Conservation (phyloP, 2,329 filamentous ascomycete species). For the Pestalotiopsis fici region DNA sequence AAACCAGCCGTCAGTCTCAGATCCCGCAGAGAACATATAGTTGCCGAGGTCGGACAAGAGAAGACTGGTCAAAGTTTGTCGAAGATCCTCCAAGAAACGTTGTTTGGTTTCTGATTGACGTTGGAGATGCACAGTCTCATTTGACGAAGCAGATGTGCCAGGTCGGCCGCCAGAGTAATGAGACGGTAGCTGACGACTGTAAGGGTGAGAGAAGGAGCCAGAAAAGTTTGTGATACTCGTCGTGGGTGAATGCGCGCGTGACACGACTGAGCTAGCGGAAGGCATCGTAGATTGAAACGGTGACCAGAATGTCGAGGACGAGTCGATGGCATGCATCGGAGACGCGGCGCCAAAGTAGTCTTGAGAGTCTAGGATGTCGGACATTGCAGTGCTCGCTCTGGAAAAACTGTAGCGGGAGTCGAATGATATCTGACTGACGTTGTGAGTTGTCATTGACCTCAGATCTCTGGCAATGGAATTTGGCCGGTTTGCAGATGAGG, state of each 20-base stretch:
- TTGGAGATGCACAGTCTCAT: slow-evolving; percentile 66
- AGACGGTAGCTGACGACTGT: slow-evolving; percentile 42
- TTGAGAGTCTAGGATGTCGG: slow-evolving; percentile 69
- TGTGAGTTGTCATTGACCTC: slow-evolving; percentile 59
- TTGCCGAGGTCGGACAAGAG: slow-evolving; percentile 88
- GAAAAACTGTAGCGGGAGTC: slow-evolving; percentile 66
- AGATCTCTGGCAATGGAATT: slow-evolving; percentile 58
- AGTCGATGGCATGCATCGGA: slow-evolving; percentile 72
- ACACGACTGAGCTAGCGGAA: slow-evolving; percentile 61
- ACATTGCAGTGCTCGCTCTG: slow-evolving; percentile 56
- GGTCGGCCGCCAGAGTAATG: slow-evolving; percentile 57
- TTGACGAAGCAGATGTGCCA: slow-evolving; percentile 67
- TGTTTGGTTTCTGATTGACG: slow-evolving; percentile 68
- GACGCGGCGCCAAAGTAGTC: slow-evolving; percentile 72
- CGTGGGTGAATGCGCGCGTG: slow-evolving; percentile 61
- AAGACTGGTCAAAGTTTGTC: slow-evolving; percentile 79
- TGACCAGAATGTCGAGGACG: slow-evolving; percentile 84
- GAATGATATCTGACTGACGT: slow-evolving; percentile 69
- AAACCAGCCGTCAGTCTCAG: slow-evolving; percentile 92
- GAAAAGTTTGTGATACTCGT: slow-evolving; percentile 62
- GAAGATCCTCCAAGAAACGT: slow-evolving; percentile 75
- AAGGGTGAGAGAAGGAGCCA: slow-evolving; percentile 46
- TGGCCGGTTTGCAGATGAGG: slow-evolving; percentile 43
- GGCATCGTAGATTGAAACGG: slow-evolving; percentile 73
- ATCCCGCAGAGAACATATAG: slow-evolving; percentile 82